phyloP scores from a whole-genome alignment of 441 rosid genomes.

The Raphanus hybrid region DNA sequence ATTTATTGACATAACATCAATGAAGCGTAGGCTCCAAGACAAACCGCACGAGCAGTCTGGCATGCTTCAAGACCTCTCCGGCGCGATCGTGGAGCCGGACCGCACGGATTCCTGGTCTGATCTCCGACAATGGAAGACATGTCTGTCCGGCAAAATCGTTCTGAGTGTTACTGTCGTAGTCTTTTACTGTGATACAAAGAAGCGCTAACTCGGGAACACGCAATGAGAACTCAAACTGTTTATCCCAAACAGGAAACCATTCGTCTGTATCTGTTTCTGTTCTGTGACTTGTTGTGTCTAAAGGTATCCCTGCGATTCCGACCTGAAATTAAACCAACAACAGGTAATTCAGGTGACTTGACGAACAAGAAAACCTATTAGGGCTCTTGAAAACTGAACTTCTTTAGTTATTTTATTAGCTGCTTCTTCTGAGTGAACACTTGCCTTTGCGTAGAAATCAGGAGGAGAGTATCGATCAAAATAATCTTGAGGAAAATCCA shows the following conservation, averaged over 20 bases:
- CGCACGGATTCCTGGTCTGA: conserved; percentile 66
- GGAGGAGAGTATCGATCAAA: conserved; percentile 84
- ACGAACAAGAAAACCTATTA: conserved; percentile 2
- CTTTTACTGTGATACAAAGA: conserved; percentile 60
- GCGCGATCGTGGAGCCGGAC: conserved; percentile 56
- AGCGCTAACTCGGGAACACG: conserved; percentile 70
- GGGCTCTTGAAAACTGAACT: not conserved
- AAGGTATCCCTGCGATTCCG: conserved; percentile 66
- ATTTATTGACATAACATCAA: too few relatives aligned
- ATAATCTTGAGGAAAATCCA: conserved; percentile 58
- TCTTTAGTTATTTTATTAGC: not conserved
- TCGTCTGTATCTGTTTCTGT: conserved; percentile 54
- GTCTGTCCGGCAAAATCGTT: conserved; percentile 83
- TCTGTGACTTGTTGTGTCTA: conserved; percentile 42
- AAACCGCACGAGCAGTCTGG: conserved; percentile 68
- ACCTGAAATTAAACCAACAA: conserved; percentile 46
- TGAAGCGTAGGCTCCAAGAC: conserved; percentile 30
- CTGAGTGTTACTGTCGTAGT: conserved; percentile 53
- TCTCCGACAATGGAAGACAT: conserved; percentile 69
- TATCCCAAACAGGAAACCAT: conserved; percentile 78
- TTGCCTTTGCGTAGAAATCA: conserved; percentile 70
- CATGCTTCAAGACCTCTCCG: conserved; percentile 50
- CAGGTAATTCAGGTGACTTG: not conserved
- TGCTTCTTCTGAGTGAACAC: conserved; percentile 8
- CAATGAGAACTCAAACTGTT: conserved; percentile 61